Evolutionary conservation across 129 eudicot species (phyloP).

Genomic region (Ambrosia artemisiifolia): DNA sequence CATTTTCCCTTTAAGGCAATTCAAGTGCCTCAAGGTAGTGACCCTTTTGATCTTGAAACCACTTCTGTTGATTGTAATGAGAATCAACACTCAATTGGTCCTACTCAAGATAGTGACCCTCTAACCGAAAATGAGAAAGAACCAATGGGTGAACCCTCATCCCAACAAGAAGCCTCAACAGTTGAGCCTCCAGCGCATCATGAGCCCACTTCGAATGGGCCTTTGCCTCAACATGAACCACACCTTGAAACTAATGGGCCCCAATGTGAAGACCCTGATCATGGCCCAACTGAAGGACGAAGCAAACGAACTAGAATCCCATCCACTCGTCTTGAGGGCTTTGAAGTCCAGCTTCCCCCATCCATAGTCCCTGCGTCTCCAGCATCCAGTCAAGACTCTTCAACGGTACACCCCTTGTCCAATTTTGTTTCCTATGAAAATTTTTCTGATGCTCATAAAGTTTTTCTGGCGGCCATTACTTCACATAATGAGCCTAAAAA

Average conservation of each 20-base stretch:
- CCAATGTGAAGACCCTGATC: not conserved
- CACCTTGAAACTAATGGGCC: not conserved
- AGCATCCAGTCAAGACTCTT: not conserved
- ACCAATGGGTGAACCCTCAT: not conserved
- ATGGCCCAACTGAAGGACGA: not conserved
- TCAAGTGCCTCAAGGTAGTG: not conserved
- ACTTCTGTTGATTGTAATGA: not conserved
- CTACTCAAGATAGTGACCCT: not conserved
- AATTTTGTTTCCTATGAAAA: no score
- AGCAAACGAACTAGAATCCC: not conserved
- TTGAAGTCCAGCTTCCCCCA: not conserved
- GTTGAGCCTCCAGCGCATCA: not conserved
- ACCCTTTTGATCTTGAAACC: not conserved
- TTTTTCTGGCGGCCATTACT: no score
- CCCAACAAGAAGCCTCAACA: not conserved
- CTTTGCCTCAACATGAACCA: not conserved
- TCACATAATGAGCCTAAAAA: no score
- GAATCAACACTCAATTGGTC: not conserved
- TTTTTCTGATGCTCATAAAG: no score
- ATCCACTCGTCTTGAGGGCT: not conserved
- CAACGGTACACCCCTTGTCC: not conserved
- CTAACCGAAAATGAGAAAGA: not conserved
- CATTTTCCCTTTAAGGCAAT: not conserved
- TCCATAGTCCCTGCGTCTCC: not conserved
- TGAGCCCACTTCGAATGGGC: not conserved